Evolutionary conservation across 176 grass and related monocot species (phyloP).

Genomic region (Alloteropsis semialata): DNA sequence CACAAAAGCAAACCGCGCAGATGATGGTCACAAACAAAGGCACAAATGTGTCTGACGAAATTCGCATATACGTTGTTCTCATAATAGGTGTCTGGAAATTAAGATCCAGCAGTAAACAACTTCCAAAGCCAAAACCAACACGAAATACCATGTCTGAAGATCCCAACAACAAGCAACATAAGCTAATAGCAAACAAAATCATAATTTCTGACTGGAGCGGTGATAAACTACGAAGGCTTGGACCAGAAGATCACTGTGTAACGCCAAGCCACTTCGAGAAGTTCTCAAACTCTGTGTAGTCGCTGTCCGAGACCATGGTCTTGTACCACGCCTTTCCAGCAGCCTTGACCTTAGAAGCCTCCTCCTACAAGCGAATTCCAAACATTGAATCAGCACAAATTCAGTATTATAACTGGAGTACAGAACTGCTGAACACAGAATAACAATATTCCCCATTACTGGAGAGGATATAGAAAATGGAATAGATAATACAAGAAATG

Average conservation of each 20-base stretch:
- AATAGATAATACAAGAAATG: neutral
- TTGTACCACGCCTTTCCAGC: conserved; percentile 80
- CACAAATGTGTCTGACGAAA: neutral
- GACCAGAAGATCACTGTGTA: conserved; percentile 51
- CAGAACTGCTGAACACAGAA: no score
- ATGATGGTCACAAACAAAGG: neutral
- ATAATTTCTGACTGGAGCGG: neutral
- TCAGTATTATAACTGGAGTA: neutral
- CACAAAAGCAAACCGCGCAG: neutral
- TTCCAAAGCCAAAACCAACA: conserved; percentile 36
- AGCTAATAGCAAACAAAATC: conserved; percentile 5
- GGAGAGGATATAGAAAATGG: neutral
- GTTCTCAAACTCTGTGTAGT: conserved; percentile 75
- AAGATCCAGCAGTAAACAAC: neutral
- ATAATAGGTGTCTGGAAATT: neutral
- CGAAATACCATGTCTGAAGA: neutral
- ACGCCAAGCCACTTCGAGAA: conserved; percentile 93
- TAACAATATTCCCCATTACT: no score
- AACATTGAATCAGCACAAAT: neutral
- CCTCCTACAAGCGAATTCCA: conserved; percentile 39
- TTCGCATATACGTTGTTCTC: conserved; percentile 9
- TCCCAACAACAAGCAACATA: neutral
- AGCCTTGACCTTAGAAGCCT: conserved; percentile 48
- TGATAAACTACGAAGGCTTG: neutral
- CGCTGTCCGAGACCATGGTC: conserved; percentile 78